Percentiles rank a stretch among this genome's conserved stretches.
These are phyloP conservation scores for Mucor velutinosus DNA, from an alignment of 371 early-diverging fungal species.

Conservation along the genomic window DNA sequence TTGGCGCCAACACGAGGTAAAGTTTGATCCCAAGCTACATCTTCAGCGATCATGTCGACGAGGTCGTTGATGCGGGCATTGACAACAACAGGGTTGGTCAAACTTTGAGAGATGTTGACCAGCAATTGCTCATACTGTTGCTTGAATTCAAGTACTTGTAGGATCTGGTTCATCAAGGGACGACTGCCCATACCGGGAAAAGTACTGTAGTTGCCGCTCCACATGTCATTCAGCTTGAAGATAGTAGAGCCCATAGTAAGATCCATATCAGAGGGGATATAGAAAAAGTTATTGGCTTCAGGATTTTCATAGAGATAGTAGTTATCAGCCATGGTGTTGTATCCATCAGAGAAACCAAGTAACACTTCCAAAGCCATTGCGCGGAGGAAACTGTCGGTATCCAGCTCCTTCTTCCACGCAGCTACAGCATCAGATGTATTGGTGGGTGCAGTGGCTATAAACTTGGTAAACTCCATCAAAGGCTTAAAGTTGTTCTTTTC, in stretches of 20 bases:
- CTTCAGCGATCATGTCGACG: conserved; percentile 23
- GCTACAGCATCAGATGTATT: conserved; percentile 1
- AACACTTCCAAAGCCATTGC: conserved; percentile 37
- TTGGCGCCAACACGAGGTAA: conserved; percentile 5
- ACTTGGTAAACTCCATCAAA: conserved; percentile 34
- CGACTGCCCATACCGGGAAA: conserved; percentile 27
- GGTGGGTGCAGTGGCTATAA: conserved; percentile 21
- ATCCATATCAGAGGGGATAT: conserved; percentile 24
- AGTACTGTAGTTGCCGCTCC: conserved; percentile 33
- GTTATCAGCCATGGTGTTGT: conserved; percentile 24
- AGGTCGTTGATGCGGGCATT: conserved; percentile 19
- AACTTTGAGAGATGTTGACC: conserved; percentile 13
- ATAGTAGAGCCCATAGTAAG: conserved; percentile 10
- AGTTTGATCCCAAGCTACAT: conserved; percentile 26
- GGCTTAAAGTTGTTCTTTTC: conserved; percentile 6
- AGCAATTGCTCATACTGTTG: conserved; percentile 27
- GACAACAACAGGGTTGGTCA: conserved; percentile 26
- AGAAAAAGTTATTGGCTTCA: conserved; percentile 8
- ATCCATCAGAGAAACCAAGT: conserved; percentile 33
- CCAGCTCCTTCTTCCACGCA: conserved; percentile 29
- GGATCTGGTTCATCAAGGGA: conserved; percentile 24
- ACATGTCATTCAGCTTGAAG: conserved; percentile 13
- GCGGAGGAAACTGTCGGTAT: conserved; percentile 32
- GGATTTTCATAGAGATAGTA: conserved; percentile 32
- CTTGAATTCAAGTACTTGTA: conserved; percentile 29